phyloP scores from a whole-genome alignment of 768 basidiomycete species.

The Leccinum disarticulatum region DNA sequence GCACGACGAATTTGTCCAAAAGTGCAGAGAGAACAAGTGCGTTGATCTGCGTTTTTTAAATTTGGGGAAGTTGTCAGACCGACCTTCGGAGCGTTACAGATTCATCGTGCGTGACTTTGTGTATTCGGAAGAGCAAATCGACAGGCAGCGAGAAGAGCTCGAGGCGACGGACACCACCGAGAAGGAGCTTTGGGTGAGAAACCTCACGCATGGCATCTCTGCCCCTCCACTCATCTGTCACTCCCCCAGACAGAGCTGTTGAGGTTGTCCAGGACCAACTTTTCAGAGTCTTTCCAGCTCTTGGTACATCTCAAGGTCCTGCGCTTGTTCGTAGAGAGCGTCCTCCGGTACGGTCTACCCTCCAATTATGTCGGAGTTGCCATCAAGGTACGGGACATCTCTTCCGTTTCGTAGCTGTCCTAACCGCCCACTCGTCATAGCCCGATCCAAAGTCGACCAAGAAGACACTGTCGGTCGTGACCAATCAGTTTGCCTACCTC shows the following conservation, averaged over 20 bases:
- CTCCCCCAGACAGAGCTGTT: slow-evolving; percentile 79
- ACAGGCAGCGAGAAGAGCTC: slow-evolving; percentile 80
- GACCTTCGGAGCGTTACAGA: slow-evolving; percentile 40
- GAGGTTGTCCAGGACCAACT: slow-evolving; percentile 88
- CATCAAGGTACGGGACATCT: slow-evolving; percentile 59
- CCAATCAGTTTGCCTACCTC: slow-evolving; percentile 79
- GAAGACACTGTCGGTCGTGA: slow-evolving; percentile 72
- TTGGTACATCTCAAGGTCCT: slow-evolving; percentile 92
- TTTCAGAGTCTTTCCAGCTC: slow-evolving; percentile 94
- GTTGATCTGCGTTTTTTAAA: slow-evolving; percentile 20
- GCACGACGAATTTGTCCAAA: slow-evolving; percentile 91
- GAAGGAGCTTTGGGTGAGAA: slow-evolving; percentile 94
- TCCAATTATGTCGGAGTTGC: slow-evolving; percentile 83
- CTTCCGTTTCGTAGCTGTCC: background rate
- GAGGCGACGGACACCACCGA: slow-evolving; percentile 80
- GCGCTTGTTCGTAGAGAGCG: slow-evolving; percentile 91
- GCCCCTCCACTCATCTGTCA: slow-evolving; percentile 1
- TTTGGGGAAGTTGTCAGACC: slow-evolving; percentile 1
- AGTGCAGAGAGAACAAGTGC: slow-evolving; percentile 93
- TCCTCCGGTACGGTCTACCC: slow-evolving; percentile 92
- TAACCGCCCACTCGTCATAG: slow-evolving; percentile 37
- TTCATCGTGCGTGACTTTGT: slow-evolving; percentile 95
- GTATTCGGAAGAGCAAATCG: slow-evolving; percentile 79
- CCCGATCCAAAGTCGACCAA: slow-evolving; percentile 85
- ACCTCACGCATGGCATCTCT: background rate